Conservation (phyloP, 2,329 filamentous ascomycete species). For the Colletotrichum kahawae region DNA sequence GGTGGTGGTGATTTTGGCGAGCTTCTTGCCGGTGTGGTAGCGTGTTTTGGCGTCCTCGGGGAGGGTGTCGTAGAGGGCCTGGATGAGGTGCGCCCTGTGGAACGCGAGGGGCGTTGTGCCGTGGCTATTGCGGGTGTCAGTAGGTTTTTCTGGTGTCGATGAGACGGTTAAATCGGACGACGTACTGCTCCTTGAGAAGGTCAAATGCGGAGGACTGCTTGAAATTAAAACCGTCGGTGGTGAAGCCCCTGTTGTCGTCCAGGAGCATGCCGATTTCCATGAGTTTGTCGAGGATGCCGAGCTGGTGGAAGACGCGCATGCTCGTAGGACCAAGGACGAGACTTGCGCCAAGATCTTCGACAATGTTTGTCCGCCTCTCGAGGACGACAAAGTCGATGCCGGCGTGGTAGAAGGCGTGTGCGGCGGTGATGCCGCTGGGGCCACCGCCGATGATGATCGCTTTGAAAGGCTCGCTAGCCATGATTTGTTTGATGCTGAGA, state of each 20-base stretch:
- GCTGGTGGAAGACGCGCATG: constrained; percentile 34
- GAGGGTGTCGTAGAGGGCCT: constrained; percentile 34
- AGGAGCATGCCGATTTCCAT: not conserved
- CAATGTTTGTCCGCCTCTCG: constrained; percentile 29
- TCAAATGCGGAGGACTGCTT: not conserved
- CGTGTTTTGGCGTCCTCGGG: constrained; percentile 28
- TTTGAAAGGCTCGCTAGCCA: constrained; percentile 31
- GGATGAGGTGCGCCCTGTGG: constrained; percentile 39
- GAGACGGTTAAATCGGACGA: not conserved
- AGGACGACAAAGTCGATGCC: constrained; percentile 40
- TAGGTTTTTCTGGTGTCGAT: not conserved
- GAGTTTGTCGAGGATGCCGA: constrained; percentile 28
- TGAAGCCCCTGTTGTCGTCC: not conserved
- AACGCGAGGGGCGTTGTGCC: constrained; percentile 32
- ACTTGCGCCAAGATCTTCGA: constrained; percentile 31
- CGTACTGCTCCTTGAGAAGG: not conserved
- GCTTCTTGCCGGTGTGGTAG: constrained; percentile 30
- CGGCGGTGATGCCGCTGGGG: constrained; percentile 31
- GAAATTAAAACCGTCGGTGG: not conserved
- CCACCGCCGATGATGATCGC: constrained; percentile 37
- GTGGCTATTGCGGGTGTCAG: constrained; percentile 20
- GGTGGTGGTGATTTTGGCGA: constrained; percentile 26
- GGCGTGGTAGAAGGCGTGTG: constrained; percentile 33
- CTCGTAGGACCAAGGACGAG: constrained; percentile 30
- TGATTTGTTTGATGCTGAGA: constrained; percentile 14